Conservation (phyloP, 2,329 filamentous ascomycete genomes). For the Graphiopsis chlorocephala region DNA sequence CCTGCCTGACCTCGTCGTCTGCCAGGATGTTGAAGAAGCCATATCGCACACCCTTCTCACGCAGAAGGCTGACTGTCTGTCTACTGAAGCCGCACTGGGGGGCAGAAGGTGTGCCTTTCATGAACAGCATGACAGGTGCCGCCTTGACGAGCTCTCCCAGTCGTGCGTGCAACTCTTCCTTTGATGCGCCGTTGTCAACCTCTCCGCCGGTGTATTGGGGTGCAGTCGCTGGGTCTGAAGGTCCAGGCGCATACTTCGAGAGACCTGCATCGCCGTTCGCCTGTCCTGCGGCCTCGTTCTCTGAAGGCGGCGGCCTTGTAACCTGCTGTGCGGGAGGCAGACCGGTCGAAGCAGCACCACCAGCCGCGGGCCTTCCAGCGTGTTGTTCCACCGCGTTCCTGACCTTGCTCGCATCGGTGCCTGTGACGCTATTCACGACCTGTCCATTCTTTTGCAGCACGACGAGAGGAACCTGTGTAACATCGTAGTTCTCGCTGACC, state of each 20-base stretch:
- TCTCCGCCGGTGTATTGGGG: conserved; percentile 45
- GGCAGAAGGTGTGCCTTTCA: conserved; percentile 88
- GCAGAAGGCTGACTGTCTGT: conserved; percentile 79
- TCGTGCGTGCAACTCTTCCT: conserved; percentile 81
- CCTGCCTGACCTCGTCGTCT: conserved; percentile 94
- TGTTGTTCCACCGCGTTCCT: conserved; percentile 82
- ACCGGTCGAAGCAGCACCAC: conserved; percentile 34
- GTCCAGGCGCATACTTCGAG: conserved; percentile 44
- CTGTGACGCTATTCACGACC: conserved; percentile 80
- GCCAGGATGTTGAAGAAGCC: conserved; percentile 99
- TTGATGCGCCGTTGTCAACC: conserved; percentile 44
- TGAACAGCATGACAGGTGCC: conserved; percentile 96
- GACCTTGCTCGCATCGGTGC: conserved; percentile 83
- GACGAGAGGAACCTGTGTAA: conserved; percentile 89
- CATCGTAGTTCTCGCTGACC: conserved; percentile 87
- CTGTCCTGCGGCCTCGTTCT: conserved; percentile 35
- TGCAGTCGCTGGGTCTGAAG: conserved; percentile 45
- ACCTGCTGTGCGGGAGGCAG: conserved; percentile 43
- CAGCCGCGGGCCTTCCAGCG: conserved; percentile 51
- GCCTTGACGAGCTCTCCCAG: conserved; percentile 86
- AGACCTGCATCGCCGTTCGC: conserved; percentile 36
- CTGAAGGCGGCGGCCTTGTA: conserved; percentile 44
- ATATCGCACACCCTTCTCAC: conserved; percentile 90
- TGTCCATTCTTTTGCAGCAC: conserved; percentile 74
- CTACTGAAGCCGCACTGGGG: conserved; percentile 92